Evolutionary conservation across 345 rosid species (phyloP), one percentile per base, ranked within the genome.

Genomic region (Ricinus communis): DNA sequence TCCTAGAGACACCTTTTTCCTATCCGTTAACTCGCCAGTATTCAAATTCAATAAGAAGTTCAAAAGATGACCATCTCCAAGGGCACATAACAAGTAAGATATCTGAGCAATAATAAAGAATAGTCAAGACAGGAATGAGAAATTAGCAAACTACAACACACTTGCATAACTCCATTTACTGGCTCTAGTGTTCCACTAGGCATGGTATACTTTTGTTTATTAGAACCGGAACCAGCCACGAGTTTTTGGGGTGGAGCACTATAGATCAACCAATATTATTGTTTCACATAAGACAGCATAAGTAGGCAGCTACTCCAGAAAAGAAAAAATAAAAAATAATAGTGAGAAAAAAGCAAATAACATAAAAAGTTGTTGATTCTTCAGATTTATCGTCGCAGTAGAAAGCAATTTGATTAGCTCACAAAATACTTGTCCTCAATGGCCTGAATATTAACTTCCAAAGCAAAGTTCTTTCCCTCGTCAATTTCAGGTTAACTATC

Each of bases 51-150:
- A 80, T 65, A 84, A 82, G 74, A 91, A 91, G 82, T 85, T 94
- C 69, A 94, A 76, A 62, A 94, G 95, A 83, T 91, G 96, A 31
- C 98, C 97, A 77, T 94, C 98, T 83, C 98, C 97, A 69, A 94
- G 97, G 65, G 95, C 97, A 79, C 98, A 94, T 70, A 94, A 81
- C 86, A 94, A 83, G 89, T 91, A 94, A 28, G 91, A 85, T 73
- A 87, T 91, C 97, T 94, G 85, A 56, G 76, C 38, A 68, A 72
- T n/a, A 69, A 74, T 65, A 51, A 58, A 56, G 41, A 46, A 71
- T n/a, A 58, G 21, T 40, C 38, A 59, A 64, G 25, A 19, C 45
- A 19, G 53, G 60, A 18, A 71, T 53, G 4, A 60, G 36, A 28
- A 33, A 38, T n/a, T 13, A 56, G 28, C 11, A 28, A 46, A 49